Evolutionary conservation across 2,329 filamentous ascomycete genomes (phyloP).

Genomic region (Apiospora saccharicola): DNA sequence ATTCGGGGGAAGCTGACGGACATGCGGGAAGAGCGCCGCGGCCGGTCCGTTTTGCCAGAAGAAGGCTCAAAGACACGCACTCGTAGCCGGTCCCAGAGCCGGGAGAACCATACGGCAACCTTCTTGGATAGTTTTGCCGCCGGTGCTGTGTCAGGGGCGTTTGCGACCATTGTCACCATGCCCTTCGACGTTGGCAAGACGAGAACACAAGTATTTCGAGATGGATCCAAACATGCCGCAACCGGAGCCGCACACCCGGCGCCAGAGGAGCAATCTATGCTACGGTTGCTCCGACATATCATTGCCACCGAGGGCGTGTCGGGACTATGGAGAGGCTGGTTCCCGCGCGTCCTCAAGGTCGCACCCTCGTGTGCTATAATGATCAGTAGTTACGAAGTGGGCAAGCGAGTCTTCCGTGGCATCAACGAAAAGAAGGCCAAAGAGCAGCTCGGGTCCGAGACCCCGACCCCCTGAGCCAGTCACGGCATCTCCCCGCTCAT

Average conservation of each 20-base stretch:
- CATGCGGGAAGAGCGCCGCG: slow-evolving; percentile 62
- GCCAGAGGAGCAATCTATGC: slow-evolving; percentile 82
- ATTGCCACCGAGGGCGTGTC: slow-evolving; percentile 82
- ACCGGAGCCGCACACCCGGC: slow-evolving; percentile 41
- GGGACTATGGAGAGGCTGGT: slow-evolving; percentile 91
- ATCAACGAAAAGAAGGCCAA: slow-evolving; percentile 66
- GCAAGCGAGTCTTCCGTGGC: slow-evolving; percentile 83
- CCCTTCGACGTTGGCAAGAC: slow-evolving; percentile 99
- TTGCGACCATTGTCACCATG: slow-evolving; percentile 88
- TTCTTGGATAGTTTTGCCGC: slow-evolving; percentile 90
- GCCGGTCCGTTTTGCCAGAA: slow-evolving; percentile 48
- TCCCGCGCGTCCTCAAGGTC: slow-evolving; percentile 90
- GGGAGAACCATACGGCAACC: slow-evolving; percentile 76
- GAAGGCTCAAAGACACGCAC: slow-evolving; percentile 47
- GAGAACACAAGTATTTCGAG: slow-evolving; percentile 82
- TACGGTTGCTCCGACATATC: slow-evolving; percentile 87
- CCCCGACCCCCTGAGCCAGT: slow-evolving; percentile 25
- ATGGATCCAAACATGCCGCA: slow-evolving; percentile 47
- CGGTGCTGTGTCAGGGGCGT: slow-evolving; percentile 81
- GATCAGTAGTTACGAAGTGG: slow-evolving; percentile 97
- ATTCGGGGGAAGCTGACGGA: slow-evolving; percentile 77
- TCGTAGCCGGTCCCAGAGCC: slow-evolving; percentile 65
- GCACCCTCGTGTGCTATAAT: slow-evolving; percentile 98
- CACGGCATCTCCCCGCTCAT: slow-evolving; percentile 25
- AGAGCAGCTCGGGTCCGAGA: slow-evolving; percentile 33